Evolutionary conservation across 768 basidiomycete species (phyloP).

Genomic region (Amyloporia xantha): DNA sequence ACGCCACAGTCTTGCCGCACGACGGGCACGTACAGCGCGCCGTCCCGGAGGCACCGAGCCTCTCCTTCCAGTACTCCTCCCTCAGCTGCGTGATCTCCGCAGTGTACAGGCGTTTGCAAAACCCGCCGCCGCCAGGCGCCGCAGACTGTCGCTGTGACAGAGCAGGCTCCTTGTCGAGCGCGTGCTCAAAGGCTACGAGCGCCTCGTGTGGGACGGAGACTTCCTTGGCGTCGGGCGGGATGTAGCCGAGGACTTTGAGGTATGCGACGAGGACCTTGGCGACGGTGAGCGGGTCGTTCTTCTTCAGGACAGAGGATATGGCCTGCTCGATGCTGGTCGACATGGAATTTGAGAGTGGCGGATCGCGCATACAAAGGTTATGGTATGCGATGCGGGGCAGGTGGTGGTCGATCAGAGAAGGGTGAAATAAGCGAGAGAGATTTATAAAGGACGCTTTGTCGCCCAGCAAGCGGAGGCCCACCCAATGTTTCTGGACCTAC

Average conservation of each 20-base stretch:
- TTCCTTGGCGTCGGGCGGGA: not conserved
- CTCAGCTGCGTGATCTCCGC: constrained; percentile 6
- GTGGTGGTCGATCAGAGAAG: too few species aligned
- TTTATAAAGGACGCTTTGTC: not conserved
- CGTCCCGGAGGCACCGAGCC: not conserved
- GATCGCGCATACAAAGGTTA: not conserved
- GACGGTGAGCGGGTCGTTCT: not conserved
- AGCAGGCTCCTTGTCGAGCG: constrained; percentile 7
- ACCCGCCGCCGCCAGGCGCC: not conserved
- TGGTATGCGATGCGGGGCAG: too few species aligned
- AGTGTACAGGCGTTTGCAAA: constrained; percentile 1
- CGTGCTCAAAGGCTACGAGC: constrained; percentile 5
- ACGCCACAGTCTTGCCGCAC: constrained; percentile 3
- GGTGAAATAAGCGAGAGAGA: not conserved
- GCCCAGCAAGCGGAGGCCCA: not conserved
- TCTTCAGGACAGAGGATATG: constrained; percentile 1
- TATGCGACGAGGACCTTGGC: constrained; percentile 4
- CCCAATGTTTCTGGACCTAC: not conserved
- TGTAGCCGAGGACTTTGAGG: constrained; percentile 1
- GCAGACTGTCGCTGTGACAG: not conserved
- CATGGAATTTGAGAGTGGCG: constrained; percentile 3
- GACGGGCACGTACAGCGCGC: constrained; percentile 5
- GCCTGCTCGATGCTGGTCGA: constrained; percentile 7
- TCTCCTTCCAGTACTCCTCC: constrained; percentile 4
- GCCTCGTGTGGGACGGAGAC: constrained; percentile 4